phyloP scores from a whole-genome alignment of 2,329 filamentous ascomycete genomes.

The Venturia pyrina region DNA sequence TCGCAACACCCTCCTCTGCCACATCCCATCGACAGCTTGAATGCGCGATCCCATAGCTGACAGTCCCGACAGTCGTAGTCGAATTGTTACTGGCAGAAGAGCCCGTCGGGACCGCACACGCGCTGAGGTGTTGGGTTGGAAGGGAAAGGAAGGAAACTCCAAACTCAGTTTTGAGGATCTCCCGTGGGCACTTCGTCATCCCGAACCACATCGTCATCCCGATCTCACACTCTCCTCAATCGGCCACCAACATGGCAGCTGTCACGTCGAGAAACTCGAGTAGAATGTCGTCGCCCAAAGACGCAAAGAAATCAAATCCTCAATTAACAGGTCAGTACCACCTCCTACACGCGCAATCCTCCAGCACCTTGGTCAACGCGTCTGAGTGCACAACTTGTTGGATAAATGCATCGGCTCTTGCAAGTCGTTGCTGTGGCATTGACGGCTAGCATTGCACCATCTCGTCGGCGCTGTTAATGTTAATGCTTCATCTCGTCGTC shows the following conservation, averaged over 20 bases:
- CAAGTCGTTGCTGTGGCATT: neutral
- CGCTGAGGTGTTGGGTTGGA: neutral
- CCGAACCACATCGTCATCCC: neutral
- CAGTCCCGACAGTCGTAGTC: neutral
- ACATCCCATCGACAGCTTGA: too few species aligned
- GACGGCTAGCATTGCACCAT: neutral
- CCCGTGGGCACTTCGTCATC: neutral
- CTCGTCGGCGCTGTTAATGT: neutral
- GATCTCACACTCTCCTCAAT: neutral
- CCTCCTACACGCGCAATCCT: neutral
- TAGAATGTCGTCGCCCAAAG: slow-evolving; percentile 11
- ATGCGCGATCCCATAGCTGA: neutral
- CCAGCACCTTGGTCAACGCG: neutral
- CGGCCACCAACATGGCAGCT: slow-evolving; percentile 1
- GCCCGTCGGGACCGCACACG: neutral
- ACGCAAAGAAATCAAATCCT: neutral
- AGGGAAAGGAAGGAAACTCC: neutral
- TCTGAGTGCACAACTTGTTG: neutral
- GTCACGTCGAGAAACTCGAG: slow-evolving; percentile 1
- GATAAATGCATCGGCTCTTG: neutral
- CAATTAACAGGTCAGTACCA: slow-evolving; percentile 7
- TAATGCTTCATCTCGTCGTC: neutral
- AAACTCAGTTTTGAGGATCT: neutral
- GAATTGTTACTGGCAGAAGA: neutral
- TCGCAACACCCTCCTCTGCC: neutral